Conservation (phyloP, 208 protist genomes). For the Trypanosoma avium region DNA sequence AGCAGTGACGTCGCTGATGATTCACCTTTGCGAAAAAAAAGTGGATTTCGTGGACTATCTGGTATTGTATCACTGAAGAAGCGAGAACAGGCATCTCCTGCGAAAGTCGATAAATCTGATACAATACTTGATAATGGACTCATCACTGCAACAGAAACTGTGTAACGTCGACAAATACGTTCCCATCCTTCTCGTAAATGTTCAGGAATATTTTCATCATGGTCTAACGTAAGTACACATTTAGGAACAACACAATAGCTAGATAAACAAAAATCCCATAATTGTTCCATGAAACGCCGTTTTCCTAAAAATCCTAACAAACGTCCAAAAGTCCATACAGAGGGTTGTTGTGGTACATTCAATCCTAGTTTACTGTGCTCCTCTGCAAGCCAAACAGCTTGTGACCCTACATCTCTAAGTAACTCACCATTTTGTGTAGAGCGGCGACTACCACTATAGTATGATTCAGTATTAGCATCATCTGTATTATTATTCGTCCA, state of each 20-base stretch:
- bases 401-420: not conserved
- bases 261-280: conserved; percentile 49
- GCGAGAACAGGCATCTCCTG: conserved; percentile 7
- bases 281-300: conserved; percentile 42
- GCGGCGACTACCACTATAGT: not conserved
- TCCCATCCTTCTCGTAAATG: conserved; percentile 9
- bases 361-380: conserved; percentile 1
- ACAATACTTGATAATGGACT: conserved; percentile 12
- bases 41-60: not conserved
- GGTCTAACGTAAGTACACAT: conserved; percentile 12
- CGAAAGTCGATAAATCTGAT: conserved; percentile 14
- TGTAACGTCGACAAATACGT: conserved; percentile 5
- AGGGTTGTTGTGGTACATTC: not conserved
- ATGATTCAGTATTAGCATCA: not conserved
- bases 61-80: conserved; percentile 3
- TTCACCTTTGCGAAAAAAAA: conserved; percentile 1
- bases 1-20: conserved; percentile 13
- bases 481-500: conserved; percentile 11
- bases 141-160: conserved; percentile 16
- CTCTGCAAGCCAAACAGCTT: conserved; percentile 7
- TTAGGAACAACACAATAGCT: conserved; percentile 35
- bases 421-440: not conserved
- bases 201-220: not conserved
- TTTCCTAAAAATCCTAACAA: conserved; percentile 40
- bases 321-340: conserved; percentile 33